Base-by-base conservation (phyloP, 768 basidiomycete species). In the Amanita rubescens region DNA sequence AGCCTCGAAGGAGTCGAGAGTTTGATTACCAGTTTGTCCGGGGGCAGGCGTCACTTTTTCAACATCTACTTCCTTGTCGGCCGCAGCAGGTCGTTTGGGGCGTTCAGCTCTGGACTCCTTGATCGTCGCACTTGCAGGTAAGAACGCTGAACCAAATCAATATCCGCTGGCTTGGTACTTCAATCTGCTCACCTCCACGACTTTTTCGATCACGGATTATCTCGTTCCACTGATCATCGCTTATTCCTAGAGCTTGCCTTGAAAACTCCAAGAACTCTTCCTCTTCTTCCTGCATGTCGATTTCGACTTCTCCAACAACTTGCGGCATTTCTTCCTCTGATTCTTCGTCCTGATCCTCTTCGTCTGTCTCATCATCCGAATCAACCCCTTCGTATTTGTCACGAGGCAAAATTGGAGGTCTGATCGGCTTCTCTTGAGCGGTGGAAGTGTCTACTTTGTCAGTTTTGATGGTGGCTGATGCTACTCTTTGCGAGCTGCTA, bases 261-360 rank as follows among this genome's bases (percentile, higher is more conserved):
- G 96, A 89, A 67, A 99, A 99, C 69, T 92, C 88, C 27, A 99
- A 70, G 59, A 98, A 99, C 59, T 96, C 95, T 60, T 89, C 92
- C 68, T 91, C 81, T 68, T 99, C 96, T 60, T 90, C 86, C 1
- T 75, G 81, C 92, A 98, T 95, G 59, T 96, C 87, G 32, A 94
- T 77, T 60, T 94, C 93, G 3, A 92, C 70, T 19, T 93, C 88
- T 14, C 85, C 90, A 1, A 90, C 82, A 3, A 94, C 77, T 60
- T 87, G 84, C 0, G 92, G 91, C n/a, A 72, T 72, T 46, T 94
- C 91, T 52, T 91, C 88, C 38, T 89, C 92, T 3, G 77, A 80
- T 51, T 87, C 87, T 8, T 66, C 68, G 30, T 76, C 72, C 3
- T 71, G 12, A 10, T 11, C 75, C 32, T 84, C 86, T 44, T 82